Percentiles rank a stretch among this genome's conserved stretches.
phyloP scores from a whole-genome alignment of 1,139 yeast species.

The Suhomyces atakaporum region DNA sequence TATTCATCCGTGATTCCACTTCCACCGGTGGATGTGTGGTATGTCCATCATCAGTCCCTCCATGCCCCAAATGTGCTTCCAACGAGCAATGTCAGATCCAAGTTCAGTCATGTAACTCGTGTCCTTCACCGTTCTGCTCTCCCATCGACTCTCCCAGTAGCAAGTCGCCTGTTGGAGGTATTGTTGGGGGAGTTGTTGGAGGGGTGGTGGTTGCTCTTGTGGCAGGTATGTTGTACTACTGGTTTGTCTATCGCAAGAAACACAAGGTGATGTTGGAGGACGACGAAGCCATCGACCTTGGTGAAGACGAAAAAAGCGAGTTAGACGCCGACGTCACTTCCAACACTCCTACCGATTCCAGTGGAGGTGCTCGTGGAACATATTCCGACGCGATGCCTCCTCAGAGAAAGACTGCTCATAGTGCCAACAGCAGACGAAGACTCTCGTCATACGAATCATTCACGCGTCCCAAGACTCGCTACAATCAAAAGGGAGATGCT shows the following conservation, averaged over 20 bases:
- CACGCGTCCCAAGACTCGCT: constrained; percentile 38
- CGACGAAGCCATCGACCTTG: constrained; percentile 15
- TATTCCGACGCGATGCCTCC: constrained; percentile 13
- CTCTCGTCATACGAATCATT: constrained; percentile 49
- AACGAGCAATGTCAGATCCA: constrained; percentile 55
- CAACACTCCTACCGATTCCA: constrained; percentile 4
- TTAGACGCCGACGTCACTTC: constrained; percentile 8
- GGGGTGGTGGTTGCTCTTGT: constrained; percentile 43
- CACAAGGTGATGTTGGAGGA: constrained; percentile 21
- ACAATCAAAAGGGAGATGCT: constrained; percentile 12
- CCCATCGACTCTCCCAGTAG: constrained; percentile 15
- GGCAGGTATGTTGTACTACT: constrained; percentile 36
- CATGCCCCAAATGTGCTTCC: constrained; percentile 58
- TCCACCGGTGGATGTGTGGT: constrained; percentile 45
- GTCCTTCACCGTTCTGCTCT: constrained; percentile 60
- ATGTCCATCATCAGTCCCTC: constrained; percentile 41
- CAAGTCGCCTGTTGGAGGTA: constrained; percentile 48
- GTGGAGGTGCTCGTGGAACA: constrained; percentile 9
- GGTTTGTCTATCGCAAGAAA: constrained; percentile 22
- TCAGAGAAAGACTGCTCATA: constrained; percentile 9
- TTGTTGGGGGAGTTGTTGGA: constrained; percentile 67
- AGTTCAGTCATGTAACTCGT: constrained; percentile 48
- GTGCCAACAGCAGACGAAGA: constrained; percentile 25
- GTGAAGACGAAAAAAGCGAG: constrained; percentile 15
- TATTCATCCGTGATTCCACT: constrained; percentile 2